These are phyloP conservation scores for Mycena amicta DNA, from an alignment of 768 basidiomycete species.

Conservation along the genomic window DNA sequence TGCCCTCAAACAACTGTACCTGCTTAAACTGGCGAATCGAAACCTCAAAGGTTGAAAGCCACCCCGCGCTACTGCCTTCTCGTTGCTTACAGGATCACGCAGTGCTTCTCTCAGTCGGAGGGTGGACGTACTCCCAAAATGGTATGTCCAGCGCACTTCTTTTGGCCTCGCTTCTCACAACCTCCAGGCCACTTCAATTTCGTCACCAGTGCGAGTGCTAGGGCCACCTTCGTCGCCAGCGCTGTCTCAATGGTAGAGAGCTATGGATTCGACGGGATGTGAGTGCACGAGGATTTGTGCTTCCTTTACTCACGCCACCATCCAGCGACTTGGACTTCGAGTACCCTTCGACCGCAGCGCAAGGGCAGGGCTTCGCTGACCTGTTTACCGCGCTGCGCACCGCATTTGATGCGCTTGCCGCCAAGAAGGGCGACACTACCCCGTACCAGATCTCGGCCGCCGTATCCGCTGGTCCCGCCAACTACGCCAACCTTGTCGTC, in stretches of 20 bases:
- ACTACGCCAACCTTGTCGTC: slow-evolving; percentile 61
- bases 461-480: slow-evolving; percentile 61
- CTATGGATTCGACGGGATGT: slow-evolving; percentile 83
- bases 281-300: too few species aligned
- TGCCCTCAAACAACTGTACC: slow-evolving; percentile 72
- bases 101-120: slow-evolving; percentile 54
- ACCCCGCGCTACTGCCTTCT: neutral
- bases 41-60: slow-evolving; percentile 30
- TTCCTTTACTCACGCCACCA: slow-evolving; percentile 1
- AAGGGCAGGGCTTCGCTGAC: slow-evolving; percentile 68
- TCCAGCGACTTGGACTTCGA: slow-evolving; percentile 77
- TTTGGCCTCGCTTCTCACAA: neutral
- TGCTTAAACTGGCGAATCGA: slow-evolving; percentile 63
- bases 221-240: slow-evolving; percentile 58
- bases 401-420: slow-evolving; percentile 61
- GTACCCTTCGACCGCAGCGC: slow-evolving; percentile 59
- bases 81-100: slow-evolving; percentile 17
- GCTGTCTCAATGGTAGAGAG: slow-evolving; percentile 70
- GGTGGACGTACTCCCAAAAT: slow-evolving; percentile 72
- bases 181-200: slow-evolving; percentile 63
- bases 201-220: slow-evolving; percentile 51
- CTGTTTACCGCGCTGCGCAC: slow-evolving; percentile 64
- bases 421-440: slow-evolving; percentile 58
- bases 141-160: slow-evolving; percentile 30
- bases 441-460: slow-evolving; percentile 67